Base-by-base conservation (phyloP, 164 flowering plant genomes). In the Sextonia rubra region DNA sequence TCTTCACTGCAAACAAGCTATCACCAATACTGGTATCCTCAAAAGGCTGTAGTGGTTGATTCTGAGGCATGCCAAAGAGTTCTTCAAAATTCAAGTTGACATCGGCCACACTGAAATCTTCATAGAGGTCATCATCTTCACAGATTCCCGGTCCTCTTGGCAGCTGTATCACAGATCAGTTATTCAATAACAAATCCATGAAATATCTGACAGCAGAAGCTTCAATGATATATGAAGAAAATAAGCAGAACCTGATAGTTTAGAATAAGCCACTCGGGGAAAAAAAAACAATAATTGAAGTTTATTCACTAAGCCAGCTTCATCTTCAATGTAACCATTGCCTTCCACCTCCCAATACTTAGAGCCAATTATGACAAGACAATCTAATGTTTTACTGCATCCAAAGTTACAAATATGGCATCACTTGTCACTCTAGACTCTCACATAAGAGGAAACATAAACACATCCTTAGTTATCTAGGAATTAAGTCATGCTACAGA, bases 11-110 rank as follows among this genome's bases (percentile, higher is more conserved):
- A 82, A 95, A 91, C 78, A 93, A 80, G 80, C 89, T 88, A 75
- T 86, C 89, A 75, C 85, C 89, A 55, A 89, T 82, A 4, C 92
- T 93, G 79, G 85, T 93, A 79, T 89, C 87, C 69, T 87, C 91
- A 77, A 90, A 81, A 44, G 88, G 82, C 62, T 85, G 83, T 69
- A 87, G 89, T 12, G 91, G 82, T 63, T 85, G 77, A 76, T 83
- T 85, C 27, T 82, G 88, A 60, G 90, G 76, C 15, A 77, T 75
- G 60, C 92, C 94, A 83, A 95, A 93, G n/a, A 93, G 84, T 79
- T 91, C 96, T 66, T 93, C 98, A 71, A 90, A 77, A 78, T 72
- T 85, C 75, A 92, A 68, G 78, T 91, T 96, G 69, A 86, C 80
- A 80, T 90, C 99, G 84, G 82, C 91, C 89, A 89, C 84, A 72